These are phyloP conservation scores for Oryza punctata DNA, from an alignment of 176 grass and related monocot genomes.

Conservation along the genomic window DNA sequence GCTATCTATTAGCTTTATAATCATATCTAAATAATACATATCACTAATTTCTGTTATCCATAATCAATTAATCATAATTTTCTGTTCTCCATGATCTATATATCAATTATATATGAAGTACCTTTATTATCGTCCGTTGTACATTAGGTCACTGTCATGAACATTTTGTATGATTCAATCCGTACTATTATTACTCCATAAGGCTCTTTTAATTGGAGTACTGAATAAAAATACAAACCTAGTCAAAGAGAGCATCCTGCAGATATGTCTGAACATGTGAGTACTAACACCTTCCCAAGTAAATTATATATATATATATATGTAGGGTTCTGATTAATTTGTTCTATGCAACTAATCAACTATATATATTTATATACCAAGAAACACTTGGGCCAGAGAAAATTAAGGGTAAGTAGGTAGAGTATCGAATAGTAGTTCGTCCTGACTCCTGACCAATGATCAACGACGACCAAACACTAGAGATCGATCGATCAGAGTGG, in stretches of 20 bases:
- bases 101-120: too few relatives aligned
- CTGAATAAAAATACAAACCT: neutral
- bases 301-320: neutral
- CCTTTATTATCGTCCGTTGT: too few relatives aligned
- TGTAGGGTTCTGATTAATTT: neutral
- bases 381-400: neutral
- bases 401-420: neutral
- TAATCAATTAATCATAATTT: too few relatives aligned
- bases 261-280: neutral
- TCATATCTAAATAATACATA: too few relatives aligned
- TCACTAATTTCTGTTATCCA: too few relatives aligned
- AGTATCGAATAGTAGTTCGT: neutral
- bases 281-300: neutral
- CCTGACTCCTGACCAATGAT: slow-evolving; percentile 33
- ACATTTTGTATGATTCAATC: neutral
- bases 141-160: too few relatives aligned
- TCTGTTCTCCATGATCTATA: too few relatives aligned
- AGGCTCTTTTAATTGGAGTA: neutral
- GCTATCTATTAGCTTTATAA: too few relatives aligned
- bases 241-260: neutral
- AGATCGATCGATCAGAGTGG: neutral
- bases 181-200: neutral
- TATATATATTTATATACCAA: neutral
- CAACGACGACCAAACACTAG: neutral
- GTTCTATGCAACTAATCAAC: slow-evolving; percentile 1